phyloP scores from a whole-genome alignment of 148 eudicot species.

The Persicaria tinctoria region DNA sequence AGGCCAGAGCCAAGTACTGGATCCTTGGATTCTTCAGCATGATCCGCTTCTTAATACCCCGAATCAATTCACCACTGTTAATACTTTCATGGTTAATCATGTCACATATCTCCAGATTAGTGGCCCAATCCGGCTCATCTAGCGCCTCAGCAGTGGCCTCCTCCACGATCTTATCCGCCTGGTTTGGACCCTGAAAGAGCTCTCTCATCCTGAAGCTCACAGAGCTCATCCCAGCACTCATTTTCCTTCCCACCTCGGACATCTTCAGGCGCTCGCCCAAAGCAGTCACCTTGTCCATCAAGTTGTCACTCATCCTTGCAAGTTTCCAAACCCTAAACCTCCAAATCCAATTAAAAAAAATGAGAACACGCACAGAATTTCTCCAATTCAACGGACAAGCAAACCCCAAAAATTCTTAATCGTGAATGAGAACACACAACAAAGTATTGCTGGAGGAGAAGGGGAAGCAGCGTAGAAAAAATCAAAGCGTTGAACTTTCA shows the following conservation, averaged over 20 bases:
- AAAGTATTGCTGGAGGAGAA: background rate
- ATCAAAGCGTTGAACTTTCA: constrained; percentile 11
- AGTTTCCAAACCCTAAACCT: background rate
- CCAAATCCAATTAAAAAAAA: background rate
- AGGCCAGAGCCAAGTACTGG: constrained; percentile 72
- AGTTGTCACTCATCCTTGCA: constrained; percentile 70
- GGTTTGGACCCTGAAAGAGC: constrained; percentile 81
- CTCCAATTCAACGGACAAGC: constrained; percentile 5
- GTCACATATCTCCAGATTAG: constrained; percentile 88
- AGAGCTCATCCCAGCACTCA: constrained; percentile 78
- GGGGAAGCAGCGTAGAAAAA: background rate
- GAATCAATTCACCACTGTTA: constrained; percentile 67
- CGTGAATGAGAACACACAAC: background rate
- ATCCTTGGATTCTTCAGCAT: constrained; percentile 73
- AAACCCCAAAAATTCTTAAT: background rate
- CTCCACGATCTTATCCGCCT: constrained; percentile 79
- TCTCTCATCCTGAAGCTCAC: constrained; percentile 94
- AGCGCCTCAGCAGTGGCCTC: constrained; percentile 90
- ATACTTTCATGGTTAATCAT: constrained; percentile 79
- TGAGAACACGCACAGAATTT: background rate
- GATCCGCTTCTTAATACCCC: constrained; percentile 81
- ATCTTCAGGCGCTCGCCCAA: constrained; percentile 83
- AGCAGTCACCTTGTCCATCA: constrained; percentile 88
- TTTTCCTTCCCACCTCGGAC: constrained; percentile 69
- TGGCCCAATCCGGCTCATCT: constrained; percentile 92